Evolutionary conservation across 2,329 filamentous ascomycete genomes (phyloP).

Genomic region (Cercospora sp.): DNA sequence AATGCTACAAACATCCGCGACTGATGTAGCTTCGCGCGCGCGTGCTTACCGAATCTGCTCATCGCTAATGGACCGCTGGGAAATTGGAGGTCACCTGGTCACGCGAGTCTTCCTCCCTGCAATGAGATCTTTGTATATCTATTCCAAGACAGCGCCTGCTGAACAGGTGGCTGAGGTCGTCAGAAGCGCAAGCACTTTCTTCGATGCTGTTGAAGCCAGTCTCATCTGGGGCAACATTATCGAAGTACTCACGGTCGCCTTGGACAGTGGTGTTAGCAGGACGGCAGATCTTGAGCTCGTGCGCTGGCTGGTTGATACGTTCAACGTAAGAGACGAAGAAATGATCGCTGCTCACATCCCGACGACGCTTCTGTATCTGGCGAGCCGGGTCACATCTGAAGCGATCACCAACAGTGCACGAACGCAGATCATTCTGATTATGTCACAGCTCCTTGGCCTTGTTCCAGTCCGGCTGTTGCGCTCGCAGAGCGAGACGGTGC

Average conservation of each 20-base stretch:
- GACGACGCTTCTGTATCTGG: slow-evolving; percentile 56
- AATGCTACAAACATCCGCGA: slow-evolving; percentile 65
- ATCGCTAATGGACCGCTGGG: slow-evolving; percentile 97
- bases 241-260: slow-evolving; percentile 23
- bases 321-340: slow-evolving; percentile 94
- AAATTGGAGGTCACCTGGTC: slow-evolving; percentile 87
- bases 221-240: slow-evolving; percentile 67
- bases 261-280: slow-evolving; percentile 5
- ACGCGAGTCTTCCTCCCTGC: slow-evolving; percentile 86
- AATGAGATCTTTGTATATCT: slow-evolving; percentile 74
- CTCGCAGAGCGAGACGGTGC: neutral
- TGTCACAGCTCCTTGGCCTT: slow-evolving; percentile 21
- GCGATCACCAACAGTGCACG: neutral
- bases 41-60: slow-evolving; percentile 88
- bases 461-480: slow-evolving; percentile 21
- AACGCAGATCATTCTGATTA: slow-evolving; percentile 7
- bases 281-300: slow-evolving; percentile 66
- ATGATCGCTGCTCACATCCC: slow-evolving; percentile 89
- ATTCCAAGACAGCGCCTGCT: slow-evolving; percentile 66
- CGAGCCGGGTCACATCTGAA: slow-evolving; percentile 20
- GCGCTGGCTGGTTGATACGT: slow-evolving; percentile 78
- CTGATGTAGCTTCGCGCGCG: slow-evolving; percentile 66
- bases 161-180: slow-evolving; percentile 81
- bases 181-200: slow-evolving; percentile 91
- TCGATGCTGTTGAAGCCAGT: slow-evolving; percentile 92